These are phyloP conservation scores for Corylus avellana DNA, from an alignment of 306 rosid genomes.

Conservation along the genomic window DNA sequence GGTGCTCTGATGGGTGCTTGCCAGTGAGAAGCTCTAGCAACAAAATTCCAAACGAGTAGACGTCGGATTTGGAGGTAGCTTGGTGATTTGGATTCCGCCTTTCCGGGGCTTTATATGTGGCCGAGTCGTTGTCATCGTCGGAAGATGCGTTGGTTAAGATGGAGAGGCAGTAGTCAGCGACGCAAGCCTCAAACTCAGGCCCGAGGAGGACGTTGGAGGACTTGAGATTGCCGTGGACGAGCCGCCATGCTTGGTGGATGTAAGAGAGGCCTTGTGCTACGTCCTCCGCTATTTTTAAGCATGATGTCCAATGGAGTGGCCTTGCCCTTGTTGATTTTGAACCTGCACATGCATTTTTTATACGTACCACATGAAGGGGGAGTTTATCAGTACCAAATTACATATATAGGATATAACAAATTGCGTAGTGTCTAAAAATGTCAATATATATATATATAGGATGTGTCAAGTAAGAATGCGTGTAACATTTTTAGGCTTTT, in stretches of 20 bases:
- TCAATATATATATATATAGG: too few relatives aligned
- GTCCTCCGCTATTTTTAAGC: conserved; percentile 93
- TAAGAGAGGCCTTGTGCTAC: conserved; percentile 89
- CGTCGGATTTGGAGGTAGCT: conserved; percentile 64
- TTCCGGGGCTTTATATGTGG: conserved; percentile 76
- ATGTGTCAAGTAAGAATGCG: too few relatives aligned
- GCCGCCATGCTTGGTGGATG: conserved; percentile 97
- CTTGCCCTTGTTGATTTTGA: conserved; percentile 75
- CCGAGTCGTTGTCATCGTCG: conserved; percentile 41
- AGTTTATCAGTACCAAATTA: too few relatives aligned
- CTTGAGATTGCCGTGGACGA: conserved; percentile 90
- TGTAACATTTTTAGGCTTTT: too few relatives aligned
- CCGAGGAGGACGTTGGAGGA: conserved; percentile 85
- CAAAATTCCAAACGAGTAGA: conserved; percentile 70
- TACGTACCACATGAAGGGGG: neutral
- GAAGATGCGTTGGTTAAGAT: conserved; percentile 39
- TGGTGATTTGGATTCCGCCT: conserved; percentile 44
- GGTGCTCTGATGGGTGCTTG: conserved; percentile 62
- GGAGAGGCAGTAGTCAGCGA: conserved; percentile 81
- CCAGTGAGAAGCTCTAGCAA: conserved; percentile 81
- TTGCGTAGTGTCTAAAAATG: too few relatives aligned
- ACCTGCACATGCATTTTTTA: conserved; percentile 39
- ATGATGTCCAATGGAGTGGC: conserved; percentile 95
- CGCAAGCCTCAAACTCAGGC: conserved; percentile 79
- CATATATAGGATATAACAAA: too few relatives aligned